Base-by-base conservation (phyloP, 345 rosid species). In the Lepidium aucheri region DNA sequence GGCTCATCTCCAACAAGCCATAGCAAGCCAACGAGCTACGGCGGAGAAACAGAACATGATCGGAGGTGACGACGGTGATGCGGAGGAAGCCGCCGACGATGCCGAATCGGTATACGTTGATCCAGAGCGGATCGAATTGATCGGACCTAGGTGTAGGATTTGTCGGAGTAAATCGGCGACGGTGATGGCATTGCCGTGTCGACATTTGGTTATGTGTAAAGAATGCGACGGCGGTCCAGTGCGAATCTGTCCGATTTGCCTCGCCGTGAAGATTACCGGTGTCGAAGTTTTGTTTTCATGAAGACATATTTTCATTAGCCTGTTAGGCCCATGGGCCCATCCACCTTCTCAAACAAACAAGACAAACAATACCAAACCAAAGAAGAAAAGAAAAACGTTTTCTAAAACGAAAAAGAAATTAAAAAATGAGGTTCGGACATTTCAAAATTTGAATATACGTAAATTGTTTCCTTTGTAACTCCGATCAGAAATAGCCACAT, bases 131-230 rank as follows among this genome's bases (percentile, higher is more conserved):
- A 36, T 12, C 2, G 44, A 36, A 36, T 6, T 36, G 11, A 55
- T 18, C 45, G 61, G 45, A 38, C 85, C 0, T 80, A 81, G 66
- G 17, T 90, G 97, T 66, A 85, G 68, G 67, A 65, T 67, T n/a
- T 90, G 95, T 62, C 49, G 78, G 57, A 57, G 67, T 46, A 68
- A 82, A 34, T 74, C 59, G 18, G 91, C 91, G 50, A 57, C 90
- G 67, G 92, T 90, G 70, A 85, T 90, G 46, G 74, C 82, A 69
- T 55, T 90, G 79, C 95, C 97, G 68, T 90, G 97, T 75, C 90
- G 90, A 68, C 97, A 90, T 74, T 78, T 90, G 9, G 76, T 83
- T 60, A 49, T 85, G 0, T 90, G 97, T 70, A 71, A 79, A 55
- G 85, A 55, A 57, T 90, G 97, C 49, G 82, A 90, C 77, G 78